Percentiles rank a stretch among this genome's conserved stretches.
Evolutionary conservation across 306 rosid species (phyloP).

Genomic region (Cercis canadensis): DNA sequence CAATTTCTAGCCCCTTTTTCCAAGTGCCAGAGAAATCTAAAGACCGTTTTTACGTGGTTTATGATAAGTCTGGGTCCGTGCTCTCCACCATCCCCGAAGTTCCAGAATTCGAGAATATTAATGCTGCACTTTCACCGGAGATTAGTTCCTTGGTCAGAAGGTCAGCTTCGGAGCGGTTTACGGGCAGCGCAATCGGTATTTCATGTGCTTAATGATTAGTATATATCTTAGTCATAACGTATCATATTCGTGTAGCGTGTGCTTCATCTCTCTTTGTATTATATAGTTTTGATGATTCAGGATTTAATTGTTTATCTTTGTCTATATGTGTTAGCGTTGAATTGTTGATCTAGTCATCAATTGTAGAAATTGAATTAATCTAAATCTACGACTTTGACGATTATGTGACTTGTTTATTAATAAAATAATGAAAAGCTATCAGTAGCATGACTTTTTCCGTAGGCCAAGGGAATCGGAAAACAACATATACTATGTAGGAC

Average conservation of each 20-base stretch:
- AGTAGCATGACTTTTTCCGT: no score
- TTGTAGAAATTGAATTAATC: no score
- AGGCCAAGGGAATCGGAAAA: no score
- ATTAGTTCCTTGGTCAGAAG: constrained; percentile 56
- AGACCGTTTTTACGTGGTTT: constrained; percentile 63
- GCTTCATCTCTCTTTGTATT: no score
- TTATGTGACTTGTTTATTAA: not conserved
- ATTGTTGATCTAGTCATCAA: no score
- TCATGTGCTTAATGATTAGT: constrained; percentile 42
- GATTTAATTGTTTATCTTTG: no score
- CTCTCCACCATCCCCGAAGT: constrained; percentile 77
- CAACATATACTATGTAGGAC: no score
- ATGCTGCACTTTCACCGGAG: constrained; percentile 57
- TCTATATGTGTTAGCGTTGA: no score
- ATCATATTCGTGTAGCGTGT: no score
- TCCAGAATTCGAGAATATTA: constrained; percentile 57
- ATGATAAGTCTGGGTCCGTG: constrained; percentile 61
- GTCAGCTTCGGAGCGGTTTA: constrained; percentile 63
- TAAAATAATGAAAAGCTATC: not conserved
- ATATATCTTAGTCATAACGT: no score
- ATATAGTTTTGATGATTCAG: no score
- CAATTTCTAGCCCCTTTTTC: constrained; percentile 9
- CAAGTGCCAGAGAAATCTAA: constrained; percentile 42
- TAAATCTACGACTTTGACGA: no score
- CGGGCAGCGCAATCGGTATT: constrained; percentile 52